Evolutionary conservation across 1,139 yeast genomes (phyloP).

Genomic region (Trichomonascaceae sp.): DNA sequence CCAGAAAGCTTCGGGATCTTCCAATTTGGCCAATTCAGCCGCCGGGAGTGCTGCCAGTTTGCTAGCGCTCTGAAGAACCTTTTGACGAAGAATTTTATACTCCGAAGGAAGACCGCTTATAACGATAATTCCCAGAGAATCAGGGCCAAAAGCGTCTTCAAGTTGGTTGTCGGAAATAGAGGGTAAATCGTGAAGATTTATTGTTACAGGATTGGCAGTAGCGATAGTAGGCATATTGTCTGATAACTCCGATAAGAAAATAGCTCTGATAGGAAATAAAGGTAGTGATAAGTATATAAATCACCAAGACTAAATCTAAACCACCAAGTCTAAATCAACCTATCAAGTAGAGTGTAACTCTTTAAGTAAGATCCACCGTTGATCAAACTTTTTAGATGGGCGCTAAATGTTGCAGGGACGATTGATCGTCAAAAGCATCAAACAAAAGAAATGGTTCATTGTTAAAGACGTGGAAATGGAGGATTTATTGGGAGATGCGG

Average conservation of each 20-base stretch:
- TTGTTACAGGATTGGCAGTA: conserved; percentile 20
- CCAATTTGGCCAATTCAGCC: conserved; percentile 36
- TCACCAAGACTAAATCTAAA: no score
- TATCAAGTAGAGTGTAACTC: background rate
- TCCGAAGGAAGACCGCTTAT: conserved; percentile 42
- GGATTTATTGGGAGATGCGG: no score
- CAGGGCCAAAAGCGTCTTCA: conserved; percentile 49
- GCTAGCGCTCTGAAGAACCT: conserved; percentile 44
- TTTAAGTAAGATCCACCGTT: background rate
- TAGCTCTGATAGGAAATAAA: background rate
- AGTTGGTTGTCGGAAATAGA: conserved; percentile 29
- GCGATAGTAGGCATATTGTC: background rate
- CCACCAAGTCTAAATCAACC: background rate
- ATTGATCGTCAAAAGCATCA: no score
- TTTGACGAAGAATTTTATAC: conserved; percentile 37
- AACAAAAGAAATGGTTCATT: no score
- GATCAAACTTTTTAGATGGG: background rate
- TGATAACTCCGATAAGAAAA: background rate
- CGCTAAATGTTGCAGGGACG: background rate
- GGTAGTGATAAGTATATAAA: background rate
- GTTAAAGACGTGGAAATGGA: no score
- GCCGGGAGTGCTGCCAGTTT: conserved; percentile 41
- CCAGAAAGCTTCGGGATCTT: conserved; percentile 46
- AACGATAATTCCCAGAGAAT: conserved; percentile 50
- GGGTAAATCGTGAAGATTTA: conserved; percentile 35